Evolutionary conservation across 2,329 filamentous ascomycete genomes (phyloP).

Genomic region (Coniochaeta sp.): DNA sequence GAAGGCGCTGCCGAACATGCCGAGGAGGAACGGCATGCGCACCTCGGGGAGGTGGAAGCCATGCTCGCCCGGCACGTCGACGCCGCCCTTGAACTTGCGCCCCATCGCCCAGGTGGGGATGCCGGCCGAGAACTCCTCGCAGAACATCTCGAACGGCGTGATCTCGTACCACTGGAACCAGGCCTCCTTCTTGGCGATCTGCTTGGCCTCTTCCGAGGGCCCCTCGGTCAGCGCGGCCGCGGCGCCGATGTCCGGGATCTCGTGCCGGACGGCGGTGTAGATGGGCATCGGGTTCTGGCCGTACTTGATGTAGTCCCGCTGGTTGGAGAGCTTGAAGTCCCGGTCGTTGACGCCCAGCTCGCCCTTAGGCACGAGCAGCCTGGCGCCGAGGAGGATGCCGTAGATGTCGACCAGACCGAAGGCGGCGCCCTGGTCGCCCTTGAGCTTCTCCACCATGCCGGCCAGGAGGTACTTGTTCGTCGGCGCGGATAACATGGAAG

Average conservation of each 20-base stretch:
- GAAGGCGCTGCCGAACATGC: constrained; percentile 95
- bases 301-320: constrained; percentile 65
- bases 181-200: constrained; percentile 45
- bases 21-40: constrained; percentile 75
- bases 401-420: constrained; percentile 94
- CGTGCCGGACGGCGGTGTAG: constrained; percentile 90
- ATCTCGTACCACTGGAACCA: constrained; percentile 99
- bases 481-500: constrained; percentile 75
- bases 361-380: constrained; percentile 79
- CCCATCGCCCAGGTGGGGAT: constrained; percentile 95
- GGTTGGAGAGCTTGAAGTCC: constrained; percentile 89
- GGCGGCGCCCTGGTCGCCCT: constrained; percentile 69
- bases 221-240: constrained; percentile 24
- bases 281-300: constrained; percentile 86
- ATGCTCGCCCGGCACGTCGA: constrained; percentile 55
- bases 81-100: constrained; percentile 68
- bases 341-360: constrained; percentile 68
- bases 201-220: constrained; percentile 32
- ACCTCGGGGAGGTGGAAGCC: constrained; percentile 74
- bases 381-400: constrained; percentile 74
- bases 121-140: constrained; percentile 82
- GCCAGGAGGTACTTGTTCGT: constrained; percentile 89
- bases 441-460: constrained; percentile 85
- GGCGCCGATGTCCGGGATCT: constrained; percentile 66
- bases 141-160: constrained; percentile 91